Conservation (phyloP, 371 early-diverging fungal genomes). For the Zychaea mexicana region DNA sequence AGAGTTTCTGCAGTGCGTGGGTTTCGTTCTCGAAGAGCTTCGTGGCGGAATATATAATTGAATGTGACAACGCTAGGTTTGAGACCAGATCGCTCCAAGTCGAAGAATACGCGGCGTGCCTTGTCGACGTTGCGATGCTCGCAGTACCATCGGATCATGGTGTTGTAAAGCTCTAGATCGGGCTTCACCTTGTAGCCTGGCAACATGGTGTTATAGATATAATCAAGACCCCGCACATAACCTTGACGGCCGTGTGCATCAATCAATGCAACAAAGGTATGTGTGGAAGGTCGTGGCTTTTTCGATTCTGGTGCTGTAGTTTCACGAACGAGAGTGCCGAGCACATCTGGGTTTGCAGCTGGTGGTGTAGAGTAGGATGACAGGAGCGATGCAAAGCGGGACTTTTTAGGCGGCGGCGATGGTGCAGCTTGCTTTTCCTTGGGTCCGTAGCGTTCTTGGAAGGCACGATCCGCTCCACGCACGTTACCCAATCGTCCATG, state of each 20-base stretch:
- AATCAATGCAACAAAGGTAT: conserved; percentile 41
- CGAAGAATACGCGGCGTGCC: conserved; percentile 36
- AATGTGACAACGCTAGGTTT: conserved; percentile 43
- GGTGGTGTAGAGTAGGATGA: conserved; percentile 4
- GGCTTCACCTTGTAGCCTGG: conserved; percentile 28
- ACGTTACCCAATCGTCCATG: conserved; percentile 39
- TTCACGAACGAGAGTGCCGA: neutral
- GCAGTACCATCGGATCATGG: conserved; percentile 45
- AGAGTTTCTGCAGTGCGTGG: conserved; percentile 38
- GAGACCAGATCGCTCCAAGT: conserved; percentile 36
- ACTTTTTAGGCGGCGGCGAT: conserved; percentile 6
- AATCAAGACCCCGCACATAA: conserved; percentile 24
- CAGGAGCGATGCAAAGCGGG: neutral
- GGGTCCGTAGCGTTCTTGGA: conserved; percentile 18
- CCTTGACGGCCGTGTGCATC: conserved; percentile 43
- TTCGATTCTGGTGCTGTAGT: neutral
- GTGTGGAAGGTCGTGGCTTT: conserved; percentile 21
- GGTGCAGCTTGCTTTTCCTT: conserved; percentile 5
- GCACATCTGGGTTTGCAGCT: neutral
- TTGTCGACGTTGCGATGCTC: conserved; percentile 28
- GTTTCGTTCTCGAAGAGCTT: conserved; percentile 37
- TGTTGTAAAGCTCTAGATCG: conserved; percentile 30
- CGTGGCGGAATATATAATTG: conserved; percentile 43
- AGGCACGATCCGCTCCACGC: conserved; percentile 33
- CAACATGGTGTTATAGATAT: conserved; percentile 43